Percentiles rank a stretch among this genome's conserved stretches.
phyloP scores from a whole-genome alignment of 306 rosid species.

The Dryas octopetala region DNA sequence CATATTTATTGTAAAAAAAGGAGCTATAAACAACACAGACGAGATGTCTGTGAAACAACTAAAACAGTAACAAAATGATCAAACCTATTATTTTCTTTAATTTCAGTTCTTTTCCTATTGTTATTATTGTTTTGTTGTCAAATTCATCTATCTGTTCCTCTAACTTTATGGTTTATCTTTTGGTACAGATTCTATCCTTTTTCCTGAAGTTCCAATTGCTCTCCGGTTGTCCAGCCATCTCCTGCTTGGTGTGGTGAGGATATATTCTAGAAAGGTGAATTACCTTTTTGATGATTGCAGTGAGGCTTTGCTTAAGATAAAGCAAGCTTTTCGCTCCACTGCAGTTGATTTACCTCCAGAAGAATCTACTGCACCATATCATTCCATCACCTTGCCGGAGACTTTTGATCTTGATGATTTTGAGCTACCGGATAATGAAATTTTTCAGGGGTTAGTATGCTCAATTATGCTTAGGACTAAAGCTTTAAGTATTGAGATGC shows the following conservation, averaged over 20 bases:
- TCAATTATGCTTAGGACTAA: constrained; percentile 21
- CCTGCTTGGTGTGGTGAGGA: constrained; percentile 98
- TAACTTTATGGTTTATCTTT: constrained; percentile 26
- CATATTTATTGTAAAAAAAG: too few relatives aligned
- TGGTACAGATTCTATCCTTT: constrained; percentile 92
- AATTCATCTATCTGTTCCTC: constrained; percentile 15
- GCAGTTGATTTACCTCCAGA: constrained; percentile 99
- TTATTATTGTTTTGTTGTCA: not conserved
- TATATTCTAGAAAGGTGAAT: constrained; percentile 97
- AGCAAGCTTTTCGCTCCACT: constrained; percentile 98
- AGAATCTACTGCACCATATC: constrained; percentile 99
- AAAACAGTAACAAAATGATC: too few relatives aligned
- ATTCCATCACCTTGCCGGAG: constrained; percentile 96
- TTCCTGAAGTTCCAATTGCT: constrained; percentile 95
- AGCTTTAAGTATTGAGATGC: constrained; percentile 1
- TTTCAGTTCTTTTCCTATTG: not conserved
- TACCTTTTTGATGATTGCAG: constrained; percentile 99
- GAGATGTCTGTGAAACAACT: too few relatives aligned
- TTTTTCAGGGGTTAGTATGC: constrained; percentile 75
- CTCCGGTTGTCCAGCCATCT: constrained; percentile 99
- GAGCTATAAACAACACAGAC: too few relatives aligned
- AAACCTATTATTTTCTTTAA: not conserved
- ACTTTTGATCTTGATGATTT: constrained; percentile 99
- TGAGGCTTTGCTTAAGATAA: constrained; percentile 98
- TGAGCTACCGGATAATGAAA: constrained; percentile 95